Percentiles rank a stretch among this genome's conserved stretches.
Evolutionary conservation across 495 filamentous ascomycete species (phyloP).

Genomic region (Pyrenopolyporus hunteri): DNA sequence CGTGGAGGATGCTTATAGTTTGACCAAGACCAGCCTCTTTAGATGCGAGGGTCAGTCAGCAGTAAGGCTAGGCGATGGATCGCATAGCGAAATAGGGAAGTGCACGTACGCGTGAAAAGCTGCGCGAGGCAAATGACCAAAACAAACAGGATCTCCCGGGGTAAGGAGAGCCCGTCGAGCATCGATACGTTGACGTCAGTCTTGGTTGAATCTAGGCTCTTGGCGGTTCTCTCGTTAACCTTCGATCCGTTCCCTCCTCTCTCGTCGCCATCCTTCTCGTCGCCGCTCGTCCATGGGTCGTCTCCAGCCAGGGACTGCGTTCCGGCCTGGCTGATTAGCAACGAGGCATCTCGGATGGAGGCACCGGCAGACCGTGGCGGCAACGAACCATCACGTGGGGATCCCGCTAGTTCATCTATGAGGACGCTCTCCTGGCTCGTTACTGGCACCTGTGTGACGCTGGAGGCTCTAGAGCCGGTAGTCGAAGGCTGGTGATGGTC

Average conservation of each 20-base stretch:
- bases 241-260: background rate
- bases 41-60: background rate
- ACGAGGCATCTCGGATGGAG: conserved; percentile 9
- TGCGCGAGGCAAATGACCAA: conserved; percentile 53
- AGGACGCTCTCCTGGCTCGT: conserved; percentile 6
- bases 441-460: conserved; percentile 6
- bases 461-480: conserved; percentile 16
- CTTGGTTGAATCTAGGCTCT: conserved; percentile 6
- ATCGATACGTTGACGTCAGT: conserved; percentile 25
- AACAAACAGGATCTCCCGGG: conserved; percentile 52
- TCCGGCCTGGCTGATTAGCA: conserved; percentile 6
- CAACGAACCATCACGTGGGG: background rate
- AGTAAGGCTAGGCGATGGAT: background rate
- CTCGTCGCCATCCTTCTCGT: conserved; percentile 14
- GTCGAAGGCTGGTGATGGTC: background rate
- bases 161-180: conserved; percentile 38
- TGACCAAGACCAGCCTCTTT: conserved; percentile 42
- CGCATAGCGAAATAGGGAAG: background rate
- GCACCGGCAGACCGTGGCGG: background rate
- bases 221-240: background rate
- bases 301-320: conserved; percentile 8
- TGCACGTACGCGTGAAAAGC: conserved; percentile 43
- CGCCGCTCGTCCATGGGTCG: conserved; percentile 19
- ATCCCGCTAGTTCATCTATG: background rate
- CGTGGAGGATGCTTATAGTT: conserved; percentile 42